Base-by-base conservation (phyloP, 441 rosid genomes). In the Gossypium davidsonii region DNA sequence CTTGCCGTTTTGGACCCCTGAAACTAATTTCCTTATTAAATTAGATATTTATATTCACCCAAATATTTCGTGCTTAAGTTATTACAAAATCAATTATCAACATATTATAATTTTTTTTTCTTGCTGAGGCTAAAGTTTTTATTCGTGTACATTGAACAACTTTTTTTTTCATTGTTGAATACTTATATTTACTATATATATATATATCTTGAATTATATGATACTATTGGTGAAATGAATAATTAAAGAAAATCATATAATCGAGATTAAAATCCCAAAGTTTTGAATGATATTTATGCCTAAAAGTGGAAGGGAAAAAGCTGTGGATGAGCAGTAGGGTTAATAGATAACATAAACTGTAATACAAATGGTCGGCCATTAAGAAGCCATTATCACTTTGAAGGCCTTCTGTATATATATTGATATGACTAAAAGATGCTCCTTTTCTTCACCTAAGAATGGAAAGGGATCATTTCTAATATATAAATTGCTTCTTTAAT, bases 331-430 rank as follows among this genome's bases (percentile, higher is more conserved):
- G 48, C 28, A 69, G 61, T 52, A 28, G 28, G 53, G 17, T 28
- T 28, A 25, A 51, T 56, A 52, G 28, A 17, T 17, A 14, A 3
- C 14, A 58, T 56, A 26, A 65, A 56, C 20, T 9, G 34, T 26
- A 42, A 17, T 67, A 64, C 64, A 31, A 39, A 6, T 57, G 58
- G 72, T 68, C 73, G 62, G 69, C 69, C 78, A 68, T 71, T 61
- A 53, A 34, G 20, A 23, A 18, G 34, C 74, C 70, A 75, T 25
- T 39, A 70, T 76, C 57, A 42, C 65, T 26, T 53, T 39, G 60
- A 26, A 66, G 15, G 31, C 4, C 42, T 37, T 11, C 17, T 63
- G 10, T 7, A 26, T 3, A 26, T 26, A 26, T 26, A 26, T 3
- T 31, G 64, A 70, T 12, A 63, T 55, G 75, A 76, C 60, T 17